phyloP scores from a whole-genome alignment of 495 filamentous ascomycete species.

The Chaetomium cochliodes region DNA sequence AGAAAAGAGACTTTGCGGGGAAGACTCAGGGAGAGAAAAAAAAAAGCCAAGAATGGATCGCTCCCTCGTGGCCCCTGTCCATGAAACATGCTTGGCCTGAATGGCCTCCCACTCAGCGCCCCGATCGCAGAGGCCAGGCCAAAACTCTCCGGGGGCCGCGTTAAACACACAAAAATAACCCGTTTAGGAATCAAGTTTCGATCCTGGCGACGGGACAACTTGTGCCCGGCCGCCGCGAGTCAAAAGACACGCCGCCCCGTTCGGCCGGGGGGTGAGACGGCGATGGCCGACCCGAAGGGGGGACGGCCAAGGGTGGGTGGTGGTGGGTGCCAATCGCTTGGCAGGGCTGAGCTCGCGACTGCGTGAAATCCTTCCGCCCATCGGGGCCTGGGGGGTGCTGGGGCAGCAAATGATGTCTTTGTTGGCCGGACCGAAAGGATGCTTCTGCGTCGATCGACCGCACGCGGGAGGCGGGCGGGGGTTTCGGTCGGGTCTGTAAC shows the following conservation, averaged over 20 bases:
- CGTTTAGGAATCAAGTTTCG: constrained; percentile 12
- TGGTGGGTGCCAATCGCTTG: not conserved
- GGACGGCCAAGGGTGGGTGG: no score
- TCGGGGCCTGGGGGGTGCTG: no score
- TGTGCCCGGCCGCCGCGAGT: constrained; percentile 1
- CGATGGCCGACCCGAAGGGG: constrained; percentile 3
- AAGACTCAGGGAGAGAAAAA: not conserved
- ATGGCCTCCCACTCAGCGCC: no score
- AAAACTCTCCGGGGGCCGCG: not conserved
- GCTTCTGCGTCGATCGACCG: constrained; percentile 19
- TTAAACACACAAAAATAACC: not conserved
- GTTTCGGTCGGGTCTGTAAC: constrained; percentile 1
- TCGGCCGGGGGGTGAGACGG: not conserved
- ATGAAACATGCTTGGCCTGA: not conserved
- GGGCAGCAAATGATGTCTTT: not conserved
- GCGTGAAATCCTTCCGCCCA: constrained; percentile 1
- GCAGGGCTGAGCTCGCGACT: constrained; percentile 15
- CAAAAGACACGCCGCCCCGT: not conserved
- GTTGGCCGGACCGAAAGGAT: constrained; percentile 7
- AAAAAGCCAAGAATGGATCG: not conserved
- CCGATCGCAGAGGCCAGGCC: not conserved
- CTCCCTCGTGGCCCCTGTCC: not conserved
- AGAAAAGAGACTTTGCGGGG: no score
- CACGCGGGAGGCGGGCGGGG: not conserved
- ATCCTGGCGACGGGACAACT: constrained; percentile 10